These are phyloP conservation scores for Solanum neorickii DNA, from an alignment of 257 asterid genomes.

Conservation along the genomic window DNA sequence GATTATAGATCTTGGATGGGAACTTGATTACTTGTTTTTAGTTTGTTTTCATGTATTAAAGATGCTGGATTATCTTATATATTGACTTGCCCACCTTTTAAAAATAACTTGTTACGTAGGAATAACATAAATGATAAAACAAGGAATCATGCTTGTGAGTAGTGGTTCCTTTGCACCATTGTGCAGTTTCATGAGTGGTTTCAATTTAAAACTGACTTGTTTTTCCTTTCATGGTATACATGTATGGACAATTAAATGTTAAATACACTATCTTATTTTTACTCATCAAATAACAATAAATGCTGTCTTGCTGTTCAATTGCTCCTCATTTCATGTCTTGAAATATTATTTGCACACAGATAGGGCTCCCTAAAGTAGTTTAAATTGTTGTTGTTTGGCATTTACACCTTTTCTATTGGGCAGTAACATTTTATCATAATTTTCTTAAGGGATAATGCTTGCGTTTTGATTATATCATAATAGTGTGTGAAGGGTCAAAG, in stretches of 20 bases:
- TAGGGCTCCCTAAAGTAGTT: background rate
- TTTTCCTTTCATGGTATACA: background rate
- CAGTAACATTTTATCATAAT: background rate
- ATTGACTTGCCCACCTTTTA: background rate
- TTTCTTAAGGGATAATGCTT: background rate
- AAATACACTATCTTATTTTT: background rate
- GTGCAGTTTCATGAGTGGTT: background rate
- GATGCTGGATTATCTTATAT: background rate
- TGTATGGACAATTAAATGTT: background rate
- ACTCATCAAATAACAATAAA: background rate
- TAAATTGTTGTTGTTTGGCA: background rate
- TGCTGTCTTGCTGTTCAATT: background rate
- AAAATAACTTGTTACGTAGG: background rate
- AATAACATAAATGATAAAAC: background rate
- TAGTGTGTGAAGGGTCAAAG: background rate
- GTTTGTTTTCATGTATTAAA: background rate
- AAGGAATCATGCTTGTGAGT: background rate
- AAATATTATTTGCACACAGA: background rate
- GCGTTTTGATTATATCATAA: background rate
- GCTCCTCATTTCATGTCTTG: background rate
- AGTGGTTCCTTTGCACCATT: background rate
- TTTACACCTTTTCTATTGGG: background rate
- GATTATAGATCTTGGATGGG: background rate
- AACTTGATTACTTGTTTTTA: background rate
- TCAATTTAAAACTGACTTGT: background rate